Base-by-base conservation (phyloP, 1,284 basidiomycete species). In the Trichosporon ovoides region DNA sequence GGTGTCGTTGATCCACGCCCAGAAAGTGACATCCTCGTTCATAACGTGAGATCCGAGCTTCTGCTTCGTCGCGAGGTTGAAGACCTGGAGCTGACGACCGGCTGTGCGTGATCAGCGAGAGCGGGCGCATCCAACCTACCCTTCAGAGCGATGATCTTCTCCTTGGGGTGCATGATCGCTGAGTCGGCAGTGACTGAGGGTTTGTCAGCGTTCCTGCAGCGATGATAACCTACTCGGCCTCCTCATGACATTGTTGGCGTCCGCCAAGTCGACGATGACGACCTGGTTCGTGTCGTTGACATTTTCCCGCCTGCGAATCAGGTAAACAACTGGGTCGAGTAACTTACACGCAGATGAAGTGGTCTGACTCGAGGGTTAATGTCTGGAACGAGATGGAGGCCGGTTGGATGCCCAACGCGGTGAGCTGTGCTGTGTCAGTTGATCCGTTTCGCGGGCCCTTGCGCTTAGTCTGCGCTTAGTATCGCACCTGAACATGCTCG, bases 371-470 rank as follows among this genome's bases (percentile, higher is more conserved):
- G 68, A 98, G 83, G 9, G 94, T 97, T 68, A 97, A 81, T 43
- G 87, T 92, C 84, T 97, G 93, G 81, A 98, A 98, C 36, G 91
- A 93, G 75, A 98, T 98, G 64, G 91, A 95, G 63, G 89, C 87
- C 54, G 95, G 93, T 78, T 98, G 92, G 67, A 99, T 85, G 68
- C 94, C 95, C 67, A 98, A 82, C 75, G 91, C 92, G 34, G 94
- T 94, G 73, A 99, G 88, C 82, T 98, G 91, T 49, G 13, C 13
- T 35, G 14, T 12, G 52, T 55, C 16, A 60, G 58, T 48, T 9
- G 43, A 13, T 19, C n/a, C 31, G 5, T 37, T 12, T 20, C 38
- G 46, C 2, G 6, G 38, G 19, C 34, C 24, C 43, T 14, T 10
- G 43, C 43, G 43, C 43, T 13, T 2, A 11, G 16, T 13, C 43